phyloP scores from a whole-genome alignment of 1,284 basidiomycete genomes.

The Austroboletus niveus region DNA sequence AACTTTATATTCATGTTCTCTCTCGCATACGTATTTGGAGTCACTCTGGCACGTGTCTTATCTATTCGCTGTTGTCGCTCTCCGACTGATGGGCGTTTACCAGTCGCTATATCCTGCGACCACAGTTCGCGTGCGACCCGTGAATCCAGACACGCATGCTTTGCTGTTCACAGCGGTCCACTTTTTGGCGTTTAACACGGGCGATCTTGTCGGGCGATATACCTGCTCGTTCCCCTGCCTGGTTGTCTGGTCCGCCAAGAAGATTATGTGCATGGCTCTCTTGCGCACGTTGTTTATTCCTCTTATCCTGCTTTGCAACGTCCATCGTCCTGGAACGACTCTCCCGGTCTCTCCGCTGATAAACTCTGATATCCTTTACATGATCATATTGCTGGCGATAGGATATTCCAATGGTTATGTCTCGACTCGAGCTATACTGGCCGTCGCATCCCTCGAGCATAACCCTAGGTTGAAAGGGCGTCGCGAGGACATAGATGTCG shows the following conservation, averaged over 20 bases:
- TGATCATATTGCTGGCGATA: slow-evolving; percentile 69
- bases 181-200: slow-evolving; percentile 72
- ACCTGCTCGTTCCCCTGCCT: slow-evolving; percentile 66
- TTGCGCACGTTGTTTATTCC: slow-evolving; percentile 79
- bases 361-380: slow-evolving; percentile 72
- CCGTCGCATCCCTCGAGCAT: slow-evolving; percentile 69
- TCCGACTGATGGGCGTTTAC: slow-evolving; percentile 3
- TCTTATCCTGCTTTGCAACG: slow-evolving; percentile 81
- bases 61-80: not conserved
- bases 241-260: slow-evolving; percentile 63
- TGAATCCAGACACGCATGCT: slow-evolving; percentile 55
- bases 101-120: slow-evolving; percentile 86
- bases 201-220: slow-evolving; percentile 78
- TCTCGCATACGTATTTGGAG: slow-evolving; percentile 71
- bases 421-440: slow-evolving; percentile 68
- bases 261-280: slow-evolving; percentile 62
- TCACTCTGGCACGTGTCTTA: slow-evolving; percentile 67
- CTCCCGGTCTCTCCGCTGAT: slow-evolving; percentile 47
- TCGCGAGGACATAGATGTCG: slow-evolving; percentile 77
- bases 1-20: slow-evolving; percentile 73
- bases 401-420: slow-evolving; percentile 80
- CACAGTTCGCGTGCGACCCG: slow-evolving; percentile 71
- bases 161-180: slow-evolving; percentile 70
- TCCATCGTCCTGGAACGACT: slow-evolving; percentile 43
- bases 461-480: slow-evolving; percentile 63